Base-by-base conservation (phyloP, 495 filamentous ascomycete genomes). In the Penicillium cinerascens region DNA sequence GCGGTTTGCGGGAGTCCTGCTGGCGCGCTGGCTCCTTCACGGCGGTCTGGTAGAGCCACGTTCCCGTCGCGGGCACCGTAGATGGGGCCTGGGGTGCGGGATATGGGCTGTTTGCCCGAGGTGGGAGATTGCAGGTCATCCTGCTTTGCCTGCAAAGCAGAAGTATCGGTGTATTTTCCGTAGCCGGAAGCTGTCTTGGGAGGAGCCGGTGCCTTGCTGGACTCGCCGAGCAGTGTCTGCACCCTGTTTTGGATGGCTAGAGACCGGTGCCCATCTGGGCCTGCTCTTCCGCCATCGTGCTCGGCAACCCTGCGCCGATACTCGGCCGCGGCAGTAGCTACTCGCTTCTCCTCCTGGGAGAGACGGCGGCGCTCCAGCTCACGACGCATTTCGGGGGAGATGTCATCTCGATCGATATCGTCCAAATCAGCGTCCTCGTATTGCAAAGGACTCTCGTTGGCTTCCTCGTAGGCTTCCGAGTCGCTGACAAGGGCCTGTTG, bases 241-340 rank as follows among this genome's bases (percentile, higher is more conserved):
- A 98, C 89, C 59, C 91, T 87, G 61, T 88, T 92, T 66, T 96
- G 90, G 42, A 98, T 97, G 17, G 85, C 87, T 21, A 82, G 79
- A 26, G 91, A 91, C 35, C 87, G 78, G 23, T 62, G 65, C n/a
- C 65, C 65, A 46, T 73, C 68, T 11, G 51, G 42, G 1, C 60
- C 61, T 25, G 67, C 64, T 56, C 79, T 80, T 39, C 82, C 77
- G 41, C 74, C 66, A 11, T 77, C 70, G 1, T 79, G 82, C 13
- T 85, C 85, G 2, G 88, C 85, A 39, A 96, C 76, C 22, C 87
- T 85, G 51, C 83, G 79, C 4, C 88, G 84, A 63, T 97, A 95
- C 67, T 96, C 93, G 1, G 88, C 91, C n/a, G 90, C 90, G 1
- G 92, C 93, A 39, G 82, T 86, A 29, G 88, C 91, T 9, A 98